These are phyloP conservation scores for Clonostachys rhizophaga DNA, from an alignment of 2,329 filamentous ascomycete species.

Conservation along the genomic window DNA sequence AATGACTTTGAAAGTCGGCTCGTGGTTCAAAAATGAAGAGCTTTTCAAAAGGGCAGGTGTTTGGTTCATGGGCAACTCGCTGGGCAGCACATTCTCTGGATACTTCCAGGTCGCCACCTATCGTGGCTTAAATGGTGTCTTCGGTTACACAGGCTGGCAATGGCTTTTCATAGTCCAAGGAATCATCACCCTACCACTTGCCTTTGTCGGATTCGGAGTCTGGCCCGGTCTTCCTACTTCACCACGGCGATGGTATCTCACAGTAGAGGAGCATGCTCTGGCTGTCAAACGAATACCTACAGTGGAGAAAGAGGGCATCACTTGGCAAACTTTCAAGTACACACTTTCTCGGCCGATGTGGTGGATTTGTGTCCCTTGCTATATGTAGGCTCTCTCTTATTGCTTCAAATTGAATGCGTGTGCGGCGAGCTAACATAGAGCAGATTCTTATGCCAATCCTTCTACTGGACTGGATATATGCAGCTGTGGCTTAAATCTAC, in stretches of 20 bases:
- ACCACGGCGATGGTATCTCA: constrained; percentile 13
- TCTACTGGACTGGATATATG: constrained; percentile 19
- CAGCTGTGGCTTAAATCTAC: constrained; percentile 14
- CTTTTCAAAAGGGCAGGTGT: constrained; percentile 42
- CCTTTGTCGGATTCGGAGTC: constrained; percentile 17
- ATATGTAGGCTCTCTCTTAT: constrained; percentile 7
- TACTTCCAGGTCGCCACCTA: constrained; percentile 32
- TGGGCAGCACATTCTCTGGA: constrained; percentile 15
- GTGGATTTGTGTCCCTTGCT: constrained; percentile 14
- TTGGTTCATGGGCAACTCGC: constrained; percentile 32
- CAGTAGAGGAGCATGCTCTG: constrained; percentile 10
- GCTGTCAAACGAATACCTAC: constrained; percentile 11
- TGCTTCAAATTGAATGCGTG: not conserved
- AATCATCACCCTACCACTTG: constrained; percentile 21
- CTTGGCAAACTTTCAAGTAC: constrained; percentile 14
- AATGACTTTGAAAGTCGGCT: constrained; percentile 4
- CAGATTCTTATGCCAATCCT: constrained; percentile 12
- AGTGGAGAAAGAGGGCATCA: constrained; percentile 12
- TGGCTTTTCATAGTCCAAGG: constrained; percentile 26
- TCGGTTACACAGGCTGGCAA: constrained; percentile 39
- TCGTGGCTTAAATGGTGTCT: constrained; percentile 21
- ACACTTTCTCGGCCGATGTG: constrained; percentile 15
- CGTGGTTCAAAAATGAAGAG: constrained; percentile 22
- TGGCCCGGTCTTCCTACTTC: constrained; percentile 16
- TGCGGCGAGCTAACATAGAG: constrained; percentile 4